Evolutionary conservation across 2,329 filamentous ascomycete species (phyloP), one percentile per base, ranked within the genome.

Genomic region (Nothomitra cinnamomea): DNA sequence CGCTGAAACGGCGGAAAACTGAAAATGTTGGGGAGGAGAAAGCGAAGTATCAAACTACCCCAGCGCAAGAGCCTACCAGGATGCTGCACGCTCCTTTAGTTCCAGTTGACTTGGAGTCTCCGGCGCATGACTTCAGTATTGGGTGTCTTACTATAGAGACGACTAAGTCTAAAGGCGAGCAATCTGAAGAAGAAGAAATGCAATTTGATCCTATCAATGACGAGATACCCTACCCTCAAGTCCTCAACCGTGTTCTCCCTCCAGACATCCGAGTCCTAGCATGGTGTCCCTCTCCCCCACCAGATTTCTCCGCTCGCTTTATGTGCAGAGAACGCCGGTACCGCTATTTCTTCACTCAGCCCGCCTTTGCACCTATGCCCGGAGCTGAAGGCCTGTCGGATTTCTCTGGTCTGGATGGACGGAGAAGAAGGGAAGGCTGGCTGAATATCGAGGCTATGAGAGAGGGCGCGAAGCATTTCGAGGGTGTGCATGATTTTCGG

Each of bases 261-360:
- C 78, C 83, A 22, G 89, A 95, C 64, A 96, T 98, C 61, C 80
- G 87, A 56, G 74, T 95, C 55, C 76, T 96, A 36, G 92, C 92
- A 2, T 98, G 92, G 92, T 95, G 89, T 64, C 87, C 90, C 0
- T 73, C 79, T 28, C 86, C 85, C 15, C 87, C 89, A 0, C 69
- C 76, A 7, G 78, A 78, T 57, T 98, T 98, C 67, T 88, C 86
- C 35, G 92, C 92, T 3, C 82, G 92, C 41, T 95, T 95, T 74
- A 88, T 85, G 53, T 98, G 92, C 68, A 80, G 83, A 57, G 88
- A 95, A 68, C 78, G 92, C 21, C 83, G 85, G 59, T 98, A 98
- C 70, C 82, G 87, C 55, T 98, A 98, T 69, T 96, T 95, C 72
- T 98, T 98, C 71, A 96, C 92, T 0, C 87, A 95, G 64, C 92